Base-by-base conservation (phyloP, 2,329 filamentous ascomycete species). In the Cadophora gregata region DNA sequence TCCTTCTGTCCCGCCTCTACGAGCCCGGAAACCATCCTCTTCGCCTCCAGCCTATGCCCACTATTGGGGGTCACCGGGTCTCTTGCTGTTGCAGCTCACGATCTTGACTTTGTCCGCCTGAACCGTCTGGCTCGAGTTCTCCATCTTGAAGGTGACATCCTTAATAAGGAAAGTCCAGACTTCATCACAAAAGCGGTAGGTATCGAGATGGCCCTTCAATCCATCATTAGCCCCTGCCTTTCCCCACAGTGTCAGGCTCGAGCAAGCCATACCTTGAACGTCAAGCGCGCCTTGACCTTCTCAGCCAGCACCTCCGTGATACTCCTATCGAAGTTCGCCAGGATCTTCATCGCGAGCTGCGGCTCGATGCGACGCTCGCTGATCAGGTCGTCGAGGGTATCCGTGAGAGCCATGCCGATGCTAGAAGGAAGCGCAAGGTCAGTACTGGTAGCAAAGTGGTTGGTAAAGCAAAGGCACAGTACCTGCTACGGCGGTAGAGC, bases 91-190 rank as follows among this genome's bases (percentile, higher is more conserved):
- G 81, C 95, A 98, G 81, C 93, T 96, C 59, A 99, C 96, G 73
- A 99, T 99, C 88, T 98, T 98, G 80, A 99, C 92, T 79, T 93
- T 95, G 77, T 97, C 95, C 24, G 94, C 93, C 45, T 86, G 82
- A 16, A 98, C 88, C 0, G 87, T 86, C 68, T 89, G 86, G 65
- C 86, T 87, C 65, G 86, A 88, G 72, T 85, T 85, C 74, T 98
- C 95, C 82, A 98, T 90, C 82, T 99, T 99, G 83, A 99, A 98
- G n/a, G 90, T 93, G 64, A 98, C 94, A 73, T 98, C 96, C 81
- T 97, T 97, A 81, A 99, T 97, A 66, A 99, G 87, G 80, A 99
- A 99, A 1, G 96, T 99, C 96, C 96, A 99, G 67, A 99, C 96
- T 82, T 99, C 96, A 81, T 99, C 96, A 83, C 96, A 99, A 86